phyloP scores from a whole-genome alignment of 2,329 filamentous ascomycete genomes.

The Sarocladium kiliense region DNA sequence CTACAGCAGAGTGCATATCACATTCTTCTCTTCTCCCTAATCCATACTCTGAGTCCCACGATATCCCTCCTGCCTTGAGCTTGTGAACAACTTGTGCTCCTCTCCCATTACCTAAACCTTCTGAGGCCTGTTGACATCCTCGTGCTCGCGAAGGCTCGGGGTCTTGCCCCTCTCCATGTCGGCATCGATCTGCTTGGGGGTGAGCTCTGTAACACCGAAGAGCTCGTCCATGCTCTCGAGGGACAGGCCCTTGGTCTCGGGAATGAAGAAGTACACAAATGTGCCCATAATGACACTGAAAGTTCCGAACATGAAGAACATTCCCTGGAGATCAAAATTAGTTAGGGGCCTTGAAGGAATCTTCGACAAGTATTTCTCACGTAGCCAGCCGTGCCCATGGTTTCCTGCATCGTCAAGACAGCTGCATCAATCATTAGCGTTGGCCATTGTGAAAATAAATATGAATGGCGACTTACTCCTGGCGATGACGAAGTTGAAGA shows the following conservation, averaged over 20 bases:
- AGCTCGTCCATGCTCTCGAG: constrained; percentile 64
- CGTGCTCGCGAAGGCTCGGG: constrained; percentile 25
- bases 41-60: too few species aligned
- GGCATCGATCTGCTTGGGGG: constrained; percentile 22
- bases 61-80: too few species aligned
- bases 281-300: constrained; percentile 62
- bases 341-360: background rate
- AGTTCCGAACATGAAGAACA: constrained; percentile 63
- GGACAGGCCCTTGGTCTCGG: constrained; percentile 63
- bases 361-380: constrained; percentile 21
- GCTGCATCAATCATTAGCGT: constrained; percentile 22
- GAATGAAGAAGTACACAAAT: constrained; percentile 63
- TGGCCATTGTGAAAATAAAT: background rate
- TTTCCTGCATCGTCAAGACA: constrained; percentile 62
- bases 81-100: too few species aligned
- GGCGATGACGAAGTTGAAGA: constrained; percentile 71
- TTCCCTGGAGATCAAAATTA: constrained; percentile 33
- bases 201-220: constrained; percentile 51
- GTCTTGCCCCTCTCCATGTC: constrained; percentile 25
- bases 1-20: too few species aligned
- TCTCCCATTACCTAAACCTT: background rate
- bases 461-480: constrained; percentile 38
- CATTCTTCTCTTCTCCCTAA: too few species aligned
- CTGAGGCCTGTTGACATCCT: constrained; percentile 13
- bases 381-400: constrained; percentile 36